Base-by-base conservation (phyloP, 805 yeast genomes). In the Metschnikowia shivogae region DNA sequence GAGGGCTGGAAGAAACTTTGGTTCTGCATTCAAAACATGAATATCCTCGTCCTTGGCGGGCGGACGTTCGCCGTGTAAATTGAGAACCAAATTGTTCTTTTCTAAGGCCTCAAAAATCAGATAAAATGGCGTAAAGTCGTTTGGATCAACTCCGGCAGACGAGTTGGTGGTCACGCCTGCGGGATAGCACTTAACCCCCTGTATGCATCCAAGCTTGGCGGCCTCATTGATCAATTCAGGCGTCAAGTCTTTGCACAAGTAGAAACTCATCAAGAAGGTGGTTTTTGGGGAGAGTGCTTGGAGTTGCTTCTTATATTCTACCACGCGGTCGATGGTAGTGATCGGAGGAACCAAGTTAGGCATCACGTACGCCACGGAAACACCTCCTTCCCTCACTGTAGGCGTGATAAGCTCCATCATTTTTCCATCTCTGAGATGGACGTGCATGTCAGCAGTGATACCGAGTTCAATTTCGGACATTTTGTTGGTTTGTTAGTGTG, bases 151-250 rank as follows among this genome's bases (percentile, higher is more conserved):
- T 41, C 99, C 99, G 3, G 84, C 86, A 39, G 78, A 66, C 8
- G 97, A 89, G 69, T 93, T 93, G 33, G 99, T 93, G n/a, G 99
- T 93, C 28, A 93, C 99, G 36, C 99, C 99, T 1, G 98, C 97
- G 34, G 99, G 99, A 64, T 93, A 93, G 63, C 96, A 89, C 65
- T 93, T 93, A 54, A 93, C 88, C 45, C 99, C 99, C 27, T 81
- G 74, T 44, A 92, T 81, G 32, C 80, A 81, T 1, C 82, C 82
- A 13, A 67, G 58, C 44, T 72, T 61, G 6, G 90, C 95, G 30
- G 97, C 98, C 50, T 80, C 77, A 44, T 78, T 81, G 45, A 93
- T 83, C 34, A 89, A 70, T 53, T 87, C 95, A 0, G 98, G 97
- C 1, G 96, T 88, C 52, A 93, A 70, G 0, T 81, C 86, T 44